Evolutionary conservation across 805 yeast species (phyloP).

Genomic region (Kodamaea sagamina): DNA sequence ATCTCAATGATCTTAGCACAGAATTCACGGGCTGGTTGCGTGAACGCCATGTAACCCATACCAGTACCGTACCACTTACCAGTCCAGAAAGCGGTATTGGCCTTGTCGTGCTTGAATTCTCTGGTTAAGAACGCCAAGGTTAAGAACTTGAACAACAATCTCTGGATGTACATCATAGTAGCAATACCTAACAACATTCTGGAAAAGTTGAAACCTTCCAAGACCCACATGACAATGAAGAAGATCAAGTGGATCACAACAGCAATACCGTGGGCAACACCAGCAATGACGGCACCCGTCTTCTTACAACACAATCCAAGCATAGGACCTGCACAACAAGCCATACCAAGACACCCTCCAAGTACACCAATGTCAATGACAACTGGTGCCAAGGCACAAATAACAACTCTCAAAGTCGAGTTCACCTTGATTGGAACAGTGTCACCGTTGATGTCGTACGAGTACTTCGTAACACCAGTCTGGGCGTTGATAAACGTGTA

Average conservation of each 20-base stretch:
- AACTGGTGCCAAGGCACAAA: conserved; percentile 89
- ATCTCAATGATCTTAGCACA: conserved; percentile 90
- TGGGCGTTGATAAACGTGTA: conserved; percentile 83
- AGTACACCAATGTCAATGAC: conserved; percentile 86
- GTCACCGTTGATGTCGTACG: conserved; percentile 32
- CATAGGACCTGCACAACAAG: conserved; percentile 98
- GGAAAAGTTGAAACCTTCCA: conserved; percentile 88
- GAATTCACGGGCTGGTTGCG: conserved; percentile 96
- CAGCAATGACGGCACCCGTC: conserved; percentile 95
- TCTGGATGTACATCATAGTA: conserved; percentile 83
- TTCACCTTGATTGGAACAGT: conserved; percentile 54
- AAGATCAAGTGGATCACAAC: conserved; percentile 83
- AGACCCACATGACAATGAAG: conserved; percentile 95
- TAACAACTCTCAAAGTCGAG: conserved; percentile 68
- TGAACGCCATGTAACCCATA: conserved; percentile 88
- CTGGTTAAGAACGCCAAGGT: conserved; percentile 80
- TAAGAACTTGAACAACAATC: conserved; percentile 81
- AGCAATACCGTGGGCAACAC: conserved; percentile 92
- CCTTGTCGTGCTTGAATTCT: conserved; percentile 93
- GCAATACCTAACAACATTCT: conserved; percentile 85
- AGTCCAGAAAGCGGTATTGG: conserved; percentile 99
- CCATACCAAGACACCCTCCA: conserved; percentile 71
- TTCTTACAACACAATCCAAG: conserved; percentile 94
- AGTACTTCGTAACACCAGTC: conserved; percentile 65
- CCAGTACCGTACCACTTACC: conserved; percentile 99